Base-by-base conservation (phyloP, 148 eudicot species). In the Vaccinium corymbosum region DNA sequence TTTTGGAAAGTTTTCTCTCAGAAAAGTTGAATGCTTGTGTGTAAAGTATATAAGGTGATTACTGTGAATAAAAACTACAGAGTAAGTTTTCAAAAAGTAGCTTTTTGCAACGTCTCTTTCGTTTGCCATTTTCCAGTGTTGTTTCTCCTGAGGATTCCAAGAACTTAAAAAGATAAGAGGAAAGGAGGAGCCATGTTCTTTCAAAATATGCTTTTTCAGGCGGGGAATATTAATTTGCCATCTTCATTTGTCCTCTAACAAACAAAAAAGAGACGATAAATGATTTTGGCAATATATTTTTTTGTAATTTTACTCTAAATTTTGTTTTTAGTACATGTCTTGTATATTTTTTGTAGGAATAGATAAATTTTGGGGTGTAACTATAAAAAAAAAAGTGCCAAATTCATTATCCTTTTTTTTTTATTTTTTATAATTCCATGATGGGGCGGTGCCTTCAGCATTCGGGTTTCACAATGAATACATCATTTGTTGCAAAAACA, bases 21-120 rank as follows among this genome's bases (percentile, higher is more conserved):
- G 68, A 92, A 73, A 92, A 90, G 90, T 83, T 87, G 88, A 80
- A 89, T 89, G 92, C 94, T 91, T 89, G 82, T 86, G 88, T 82
- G 89, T 85, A 91, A 91, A 92, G 93, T 76, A 76, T 76, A 27
- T 27, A 27, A 55, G 64, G 27, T 78, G 86, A 80, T 87, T 84
- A 75, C 75, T 86, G 84, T 85, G 80, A 80, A 61, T 77, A 78
- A 88, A 85, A 86, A 82, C 80, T 79, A 35, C 38, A 35, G 38
- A 35, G 38, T 35, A 83, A 78, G 62, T 52, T 87, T 82, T 75
- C 87, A 55, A 76, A 88, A 90, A 89, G 91, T 85, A 68, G 88
- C 82, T 88, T 87, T 85, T 50, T 49, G 17, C 76, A 32, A 38
- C 49, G 76, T 38, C 76, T 32, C 76, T 72, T 72, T 72, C 49